phyloP scores from a whole-genome alignment of 2,329 filamentous ascomycete genomes.

The Magnaporthiopsis rhizophila region DNA sequence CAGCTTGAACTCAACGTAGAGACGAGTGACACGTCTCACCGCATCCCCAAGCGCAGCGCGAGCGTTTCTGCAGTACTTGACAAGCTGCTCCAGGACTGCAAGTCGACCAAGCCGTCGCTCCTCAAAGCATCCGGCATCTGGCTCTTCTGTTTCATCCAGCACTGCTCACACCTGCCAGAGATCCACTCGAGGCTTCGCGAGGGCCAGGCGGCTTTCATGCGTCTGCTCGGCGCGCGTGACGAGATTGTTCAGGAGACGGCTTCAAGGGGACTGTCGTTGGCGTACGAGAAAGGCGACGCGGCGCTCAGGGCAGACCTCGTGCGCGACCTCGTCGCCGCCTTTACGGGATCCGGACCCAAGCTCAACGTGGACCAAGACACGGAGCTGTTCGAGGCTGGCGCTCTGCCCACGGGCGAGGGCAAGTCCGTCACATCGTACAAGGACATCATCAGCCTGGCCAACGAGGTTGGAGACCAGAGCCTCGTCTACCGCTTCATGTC shows the following conservation, averaged over 20 bases:
- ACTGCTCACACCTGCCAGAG: constrained; percentile 70
- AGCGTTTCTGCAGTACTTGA: constrained; percentile 51
- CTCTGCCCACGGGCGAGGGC: constrained; percentile 81
- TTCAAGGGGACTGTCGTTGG: constrained; percentile 79
- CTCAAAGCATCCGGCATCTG: constrained; percentile 92
- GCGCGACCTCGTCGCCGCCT: constrained; percentile 78
- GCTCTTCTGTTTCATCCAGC: constrained; percentile 85
- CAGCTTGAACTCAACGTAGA: constrained; percentile 71
- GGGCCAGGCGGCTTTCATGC: constrained; percentile 81
- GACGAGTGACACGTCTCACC: constrained; percentile 26
- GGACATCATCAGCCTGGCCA: constrained; percentile 91
- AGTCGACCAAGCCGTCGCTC: constrained; percentile 77
- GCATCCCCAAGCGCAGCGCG: constrained; percentile 28
- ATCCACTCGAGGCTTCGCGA: constrained; percentile 68
- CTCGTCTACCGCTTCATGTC: constrained; percentile 99
- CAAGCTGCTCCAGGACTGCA: constrained; percentile 69
- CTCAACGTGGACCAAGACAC: constrained; percentile 87
- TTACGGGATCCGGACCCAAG: constrained; percentile 67
- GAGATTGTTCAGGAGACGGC: constrained; percentile 95
- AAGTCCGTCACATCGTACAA: constrained; percentile 92
- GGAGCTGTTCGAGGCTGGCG: constrained; percentile 86
- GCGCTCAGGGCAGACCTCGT: constrained; percentile 75
- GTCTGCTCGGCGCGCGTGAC: constrained; percentile 78
- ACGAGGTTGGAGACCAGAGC: constrained; percentile 90
- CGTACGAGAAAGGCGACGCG: constrained; percentile 86